Conservation (phyloP, 2,329 filamentous ascomycete species). For the Tolypocladium nubicola region DNA sequence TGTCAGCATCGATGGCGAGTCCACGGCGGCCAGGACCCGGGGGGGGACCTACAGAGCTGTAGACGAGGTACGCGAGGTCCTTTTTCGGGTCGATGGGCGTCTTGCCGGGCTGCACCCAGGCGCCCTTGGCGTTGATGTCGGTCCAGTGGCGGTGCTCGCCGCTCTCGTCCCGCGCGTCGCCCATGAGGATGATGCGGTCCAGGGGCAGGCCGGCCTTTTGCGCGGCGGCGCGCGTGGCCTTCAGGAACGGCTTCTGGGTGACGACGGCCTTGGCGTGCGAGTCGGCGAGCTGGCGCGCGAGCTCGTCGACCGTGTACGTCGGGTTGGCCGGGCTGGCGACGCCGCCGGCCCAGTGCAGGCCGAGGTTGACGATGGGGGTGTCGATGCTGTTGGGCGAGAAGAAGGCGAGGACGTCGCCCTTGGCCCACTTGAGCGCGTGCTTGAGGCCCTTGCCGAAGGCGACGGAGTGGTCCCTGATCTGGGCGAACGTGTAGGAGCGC, state of each 20-base stretch:
- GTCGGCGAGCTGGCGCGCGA: constrained; percentile 76
- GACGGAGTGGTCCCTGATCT: constrained; percentile 53
- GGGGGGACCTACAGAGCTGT: constrained; percentile 46
- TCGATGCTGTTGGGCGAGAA: constrained; percentile 85
- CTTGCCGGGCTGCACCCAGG: constrained; percentile 40
- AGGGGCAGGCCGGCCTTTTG: constrained; percentile 57
- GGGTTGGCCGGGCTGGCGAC: constrained; percentile 80
- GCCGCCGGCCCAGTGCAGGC: constrained; percentile 74
- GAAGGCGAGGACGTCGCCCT: constrained; percentile 71
- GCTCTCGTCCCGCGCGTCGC: constrained; percentile 51
- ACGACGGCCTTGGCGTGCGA: constrained; percentile 63
- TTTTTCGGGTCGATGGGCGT: constrained; percentile 55
- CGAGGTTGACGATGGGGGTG: constrained; percentile 66
- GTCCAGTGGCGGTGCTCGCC: constrained; percentile 61
- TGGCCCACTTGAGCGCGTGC: constrained; percentile 65
- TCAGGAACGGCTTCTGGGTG: constrained; percentile 60
- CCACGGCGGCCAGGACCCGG: not conserved
- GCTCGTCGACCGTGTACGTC: constrained; percentile 72
- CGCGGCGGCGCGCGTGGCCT: constrained; percentile 57
- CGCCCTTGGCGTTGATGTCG: constrained; percentile 49
- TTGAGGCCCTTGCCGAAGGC: constrained; percentile 76
- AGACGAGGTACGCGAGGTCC: constrained; percentile 77
- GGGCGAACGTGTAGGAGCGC: constrained; percentile 57
- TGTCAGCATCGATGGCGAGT: not conserved
- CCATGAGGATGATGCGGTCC: constrained; percentile 66